Base-by-base conservation (phyloP, 2,329 filamentous ascomycete genomes). In the Didymella sp. region DNA sequence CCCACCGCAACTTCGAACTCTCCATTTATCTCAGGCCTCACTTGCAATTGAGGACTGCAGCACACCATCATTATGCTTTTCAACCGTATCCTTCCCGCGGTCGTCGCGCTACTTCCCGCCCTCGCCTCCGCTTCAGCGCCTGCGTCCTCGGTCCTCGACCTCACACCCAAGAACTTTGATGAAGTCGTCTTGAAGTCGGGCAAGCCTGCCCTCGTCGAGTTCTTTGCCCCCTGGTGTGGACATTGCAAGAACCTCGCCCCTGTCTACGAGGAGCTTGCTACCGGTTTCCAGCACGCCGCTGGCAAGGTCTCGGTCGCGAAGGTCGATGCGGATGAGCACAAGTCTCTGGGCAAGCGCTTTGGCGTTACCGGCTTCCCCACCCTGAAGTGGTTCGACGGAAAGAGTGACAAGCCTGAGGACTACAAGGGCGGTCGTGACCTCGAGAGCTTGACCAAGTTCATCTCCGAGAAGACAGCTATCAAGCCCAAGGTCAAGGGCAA, bases 191-290 rank as follows among this genome's bases (percentile, higher is more conserved):
- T 96, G 59, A 87, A 96, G 76, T 94, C 91, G 42, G 92, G 92
- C 78, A 98, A 96, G 82, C 94, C 95, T 40, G 93, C 95, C 0
- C 88, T 99, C 24, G 92, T 98, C 69, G 93, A 98, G 78, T 99
- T 99, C 85, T 98, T 96, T 75, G 95, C 95, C 30, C 93, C 94
- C 22, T 99, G 95, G 95, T 99, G 95, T 74, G 96, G 95, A 28
- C 95, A 99, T 84, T 99, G 95, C 91, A 98, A 98, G 86, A 96
- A 82, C 73, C 89, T 99, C 30, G 95, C 95, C 15, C 96, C 95
- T 46, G 82, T 96, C 58, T 99, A 96, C 79, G 95, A 99, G 77
- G 91, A 99, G 75, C 87, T 99, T 40, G 95, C 87, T 43, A 77
- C 82, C 46, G 81, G 83, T 38, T 96, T 93, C 77, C 87, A 89